A percentile compares a stretch with the other conserved stretches of the same genome.
Evolutionary conservation across 2,329 filamentous ascomycete species (phyloP).

Genomic region (Pseudogymnoascus sp.): DNA sequence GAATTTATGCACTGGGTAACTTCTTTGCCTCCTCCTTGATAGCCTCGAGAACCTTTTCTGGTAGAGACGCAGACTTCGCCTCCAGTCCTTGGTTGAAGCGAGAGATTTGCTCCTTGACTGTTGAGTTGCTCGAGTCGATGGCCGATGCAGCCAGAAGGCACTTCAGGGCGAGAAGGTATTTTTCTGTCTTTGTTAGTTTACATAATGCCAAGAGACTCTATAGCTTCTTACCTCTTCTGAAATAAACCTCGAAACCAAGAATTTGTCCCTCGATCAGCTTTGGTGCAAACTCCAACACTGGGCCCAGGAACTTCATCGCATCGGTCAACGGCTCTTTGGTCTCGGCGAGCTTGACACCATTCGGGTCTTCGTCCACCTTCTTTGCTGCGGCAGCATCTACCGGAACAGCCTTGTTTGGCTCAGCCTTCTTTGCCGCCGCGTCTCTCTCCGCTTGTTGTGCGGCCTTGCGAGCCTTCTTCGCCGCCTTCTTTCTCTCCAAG

Average conservation of each 20-base stretch:
- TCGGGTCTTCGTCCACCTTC: slow-evolving; percentile 86
- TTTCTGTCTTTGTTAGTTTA: slow-evolving; percentile 48
- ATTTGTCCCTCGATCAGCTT: slow-evolving; percentile 75
- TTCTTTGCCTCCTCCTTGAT: slow-evolving; percentile 9
- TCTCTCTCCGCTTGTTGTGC: slow-evolving; percentile 66
- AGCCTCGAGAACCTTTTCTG: neutral
- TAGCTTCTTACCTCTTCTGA: slow-evolving; percentile 63
- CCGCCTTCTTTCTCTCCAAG: slow-evolving; percentile 73
- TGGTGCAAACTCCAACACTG: slow-evolving; percentile 74
- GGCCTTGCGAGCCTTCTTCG: slow-evolving; percentile 85
- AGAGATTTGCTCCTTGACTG: slow-evolving; percentile 66
- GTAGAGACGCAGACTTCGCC: slow-evolving; percentile 20
- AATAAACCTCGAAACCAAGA: slow-evolving; percentile 82
- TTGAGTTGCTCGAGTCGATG: slow-evolving; percentile 62
- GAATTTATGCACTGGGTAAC: neutral
- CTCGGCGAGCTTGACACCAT: slow-evolving; percentile 70
- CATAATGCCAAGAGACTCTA: neutral
- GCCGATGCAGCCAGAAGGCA: slow-evolving; percentile 69
- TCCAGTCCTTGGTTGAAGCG: slow-evolving; percentile 60
- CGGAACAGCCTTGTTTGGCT: slow-evolving; percentile 67
- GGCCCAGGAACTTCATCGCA: slow-evolving; percentile 77
- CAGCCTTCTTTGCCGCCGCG: slow-evolving; percentile 73
- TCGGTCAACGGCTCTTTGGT: slow-evolving; percentile 78
- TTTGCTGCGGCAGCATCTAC: slow-evolving; percentile 58
- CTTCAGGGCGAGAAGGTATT: slow-evolving; percentile 79